Evolutionary conservation across 2,329 filamentous ascomycete species (phyloP), one percentile per base, ranked within the genome.

Genomic region (Neopestalotiopsis rosae): DNA sequence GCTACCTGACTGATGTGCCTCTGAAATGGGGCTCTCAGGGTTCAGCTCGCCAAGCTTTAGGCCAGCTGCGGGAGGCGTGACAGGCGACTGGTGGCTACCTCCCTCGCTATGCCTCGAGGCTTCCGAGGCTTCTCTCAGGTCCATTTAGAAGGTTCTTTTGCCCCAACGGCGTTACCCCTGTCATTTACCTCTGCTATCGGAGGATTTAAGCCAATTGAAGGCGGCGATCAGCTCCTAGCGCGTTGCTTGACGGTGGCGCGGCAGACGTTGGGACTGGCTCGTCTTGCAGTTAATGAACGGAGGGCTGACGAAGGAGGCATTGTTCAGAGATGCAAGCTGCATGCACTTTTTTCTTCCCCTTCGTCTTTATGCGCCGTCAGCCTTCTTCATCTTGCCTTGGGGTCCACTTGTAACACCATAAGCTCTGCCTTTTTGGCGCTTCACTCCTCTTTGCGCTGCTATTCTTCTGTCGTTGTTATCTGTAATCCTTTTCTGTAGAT

Each of bases 191-290:
- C 9, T 59, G 9, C 57, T 34, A 14, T 65, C 67, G 61, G 67
- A 42, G 61, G 59, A 34, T 57, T 62, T 52, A 45, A 30, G 57
- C 68, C 65, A 69, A 69, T 69, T 49, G 52, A 34, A 56, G 10
- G 7, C 9, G 9, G 28, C 20, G 38, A 32, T 49, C n/a, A 7
- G 24, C 61, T 38, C 24, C 42, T 56, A 66, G 28, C 40, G 30
- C 28, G 13, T 14, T 52, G n/a, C n/a, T 14, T 40, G 42, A 57
- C 17, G 52, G 63, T 66, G 63, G 63, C 63, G 52, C 32, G 40
- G 63, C 63, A 45, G 24, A 20, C 49, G 30, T 66, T 56, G 63
- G 30, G 17, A 52, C 45, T 52, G 45, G 45, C 17, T 52, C 45
- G 45, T 30, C 32, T 34, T 56, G 49, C 42, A 56, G 49, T 20